These are phyloP conservation scores for Artemisia tridentata DNA, from an alignment of 129 eudicot species.

Conservation along the genomic window DNA sequence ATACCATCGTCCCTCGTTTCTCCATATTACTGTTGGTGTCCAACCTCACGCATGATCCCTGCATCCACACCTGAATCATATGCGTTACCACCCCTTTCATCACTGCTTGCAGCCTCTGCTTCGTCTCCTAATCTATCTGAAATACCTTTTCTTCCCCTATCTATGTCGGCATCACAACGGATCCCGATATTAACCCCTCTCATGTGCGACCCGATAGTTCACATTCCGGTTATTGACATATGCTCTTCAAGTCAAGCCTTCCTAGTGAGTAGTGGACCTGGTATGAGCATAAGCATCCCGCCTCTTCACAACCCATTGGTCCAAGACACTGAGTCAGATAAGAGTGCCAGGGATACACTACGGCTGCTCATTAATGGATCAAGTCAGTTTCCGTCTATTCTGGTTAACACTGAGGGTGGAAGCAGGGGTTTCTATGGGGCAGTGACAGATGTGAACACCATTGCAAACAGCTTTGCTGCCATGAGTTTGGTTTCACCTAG, in stretches of 20 bases:
- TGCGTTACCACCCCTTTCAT: constrained; percentile 66
- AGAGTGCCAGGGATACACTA: constrained; percentile 75
- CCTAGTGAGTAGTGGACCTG: constrained; percentile 73
- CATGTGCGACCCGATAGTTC: constrained; percentile 81
- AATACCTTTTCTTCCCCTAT: constrained; percentile 49
- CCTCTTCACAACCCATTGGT: constrained; percentile 54
- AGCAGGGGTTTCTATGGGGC: constrained; percentile 66
- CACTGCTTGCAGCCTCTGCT: constrained; percentile 43
- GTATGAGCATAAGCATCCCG: constrained; percentile 48
- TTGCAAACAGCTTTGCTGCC: constrained; percentile 44
- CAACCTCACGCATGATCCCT: constrained; percentile 39
- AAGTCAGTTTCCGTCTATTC: constrained; percentile 51
- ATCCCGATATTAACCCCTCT: constrained; percentile 71
- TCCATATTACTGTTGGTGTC: constrained; percentile 90
- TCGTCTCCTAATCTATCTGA: constrained; percentile 49
- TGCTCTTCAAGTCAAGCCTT: constrained; percentile 88
- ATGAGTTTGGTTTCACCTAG: constrained; percentile 40
- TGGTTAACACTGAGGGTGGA: constrained; percentile 54
- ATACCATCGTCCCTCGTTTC: constrained; percentile 42
- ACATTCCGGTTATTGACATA: constrained; percentile 74
- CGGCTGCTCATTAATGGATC: constrained; percentile 61
- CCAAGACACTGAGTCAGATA: constrained; percentile 56
- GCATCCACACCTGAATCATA: constrained; percentile 52
- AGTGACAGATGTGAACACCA: constrained; percentile 41
- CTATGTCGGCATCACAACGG: constrained; percentile 57